Evolutionary conservation across 1,139 yeast genomes (phyloP).

Genomic region (Candida gigantensis): DNA sequence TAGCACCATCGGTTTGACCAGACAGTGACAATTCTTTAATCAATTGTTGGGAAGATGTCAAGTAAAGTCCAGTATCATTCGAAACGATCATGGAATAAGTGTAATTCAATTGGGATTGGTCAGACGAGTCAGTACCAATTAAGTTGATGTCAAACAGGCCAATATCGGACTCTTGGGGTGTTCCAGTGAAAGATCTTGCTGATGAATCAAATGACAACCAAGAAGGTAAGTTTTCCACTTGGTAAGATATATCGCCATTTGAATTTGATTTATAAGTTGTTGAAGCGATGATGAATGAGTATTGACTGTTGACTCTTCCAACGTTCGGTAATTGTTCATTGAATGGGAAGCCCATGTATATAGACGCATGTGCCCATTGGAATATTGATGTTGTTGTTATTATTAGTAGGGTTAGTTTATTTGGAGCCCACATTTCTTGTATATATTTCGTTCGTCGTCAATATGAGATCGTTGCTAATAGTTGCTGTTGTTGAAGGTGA

Average conservation of each 20-base stretch:
- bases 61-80: slow-evolving; percentile 49
- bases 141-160: slow-evolving; percentile 51
- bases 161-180: slow-evolving; percentile 56
- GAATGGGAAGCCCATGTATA: slow-evolving; percentile 75
- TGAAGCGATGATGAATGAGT: slow-evolving; percentile 67
- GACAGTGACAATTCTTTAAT: slow-evolving; percentile 51
- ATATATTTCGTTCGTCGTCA: no score
- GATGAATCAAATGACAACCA: slow-evolving; percentile 76
- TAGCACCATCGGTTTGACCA: slow-evolving; percentile 71
- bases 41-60: slow-evolving; percentile 40
- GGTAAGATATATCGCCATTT: slow-evolving; percentile 50
- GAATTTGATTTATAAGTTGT: slow-evolving; percentile 63
- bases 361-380: slow-evolving; percentile 16
- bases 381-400: background rate
- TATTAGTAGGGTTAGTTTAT: slow-evolving; percentile 3
- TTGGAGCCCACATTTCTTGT: background rate
- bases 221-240: slow-evolving; percentile 59
- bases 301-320: slow-evolving; percentile 67
- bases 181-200: slow-evolving; percentile 68
- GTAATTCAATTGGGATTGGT: slow-evolving; percentile 44
- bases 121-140: slow-evolving; percentile 62
- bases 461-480: no score
- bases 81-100: slow-evolving; percentile 64
- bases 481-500: no score
- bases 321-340: slow-evolving; percentile 83